Evolutionary conservation across 2,329 filamentous ascomycete genomes (phyloP).

Genomic region (Phyllachora maydis): DNA sequence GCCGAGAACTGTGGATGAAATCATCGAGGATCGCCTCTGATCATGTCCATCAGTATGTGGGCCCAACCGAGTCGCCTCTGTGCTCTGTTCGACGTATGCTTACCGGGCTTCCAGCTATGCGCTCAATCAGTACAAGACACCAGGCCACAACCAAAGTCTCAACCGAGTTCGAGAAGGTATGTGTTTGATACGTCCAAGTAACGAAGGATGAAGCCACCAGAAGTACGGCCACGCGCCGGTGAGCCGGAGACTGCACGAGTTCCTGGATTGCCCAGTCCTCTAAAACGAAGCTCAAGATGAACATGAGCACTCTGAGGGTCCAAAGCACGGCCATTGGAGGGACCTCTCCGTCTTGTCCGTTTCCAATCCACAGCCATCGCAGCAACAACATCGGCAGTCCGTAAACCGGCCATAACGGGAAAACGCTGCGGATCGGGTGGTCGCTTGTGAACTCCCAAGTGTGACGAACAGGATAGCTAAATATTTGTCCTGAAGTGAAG

Average conservation of each 20-base stretch:
- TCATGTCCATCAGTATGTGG: constrained; percentile 8
- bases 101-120: constrained; percentile 66
- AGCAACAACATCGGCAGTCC: constrained; percentile 83
- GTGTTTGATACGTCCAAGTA: constrained; percentile 96
- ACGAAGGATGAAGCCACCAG: constrained; percentile 92
- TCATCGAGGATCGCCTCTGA: constrained; percentile 53
- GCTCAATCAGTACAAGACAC: constrained; percentile 79
- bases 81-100: no score
- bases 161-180: constrained; percentile 95
- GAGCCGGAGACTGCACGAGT: constrained; percentile 54
- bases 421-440: constrained; percentile 81
- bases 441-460: constrained; percentile 94
- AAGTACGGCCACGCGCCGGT: constrained; percentile 53
- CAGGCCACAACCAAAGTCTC: constrained; percentile 86
- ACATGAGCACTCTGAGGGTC: constrained; percentile 76
- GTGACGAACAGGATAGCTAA: constrained; percentile 69
- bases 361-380: constrained; percentile 80
- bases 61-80: not conserved
- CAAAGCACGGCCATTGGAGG: constrained; percentile 81
- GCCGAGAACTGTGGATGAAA: constrained; percentile 60
- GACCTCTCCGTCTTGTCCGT: constrained; percentile 54
- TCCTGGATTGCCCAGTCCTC: constrained; percentile 97
- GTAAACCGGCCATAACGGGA: constrained; percentile 90
- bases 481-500: constrained; percentile 53
- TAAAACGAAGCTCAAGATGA: constrained; percentile 82